These are phyloP conservation scores for Ampelocalamus luodianensis DNA, from an alignment of 176 grass and related monocot genomes.

Conservation along the genomic window DNA sequence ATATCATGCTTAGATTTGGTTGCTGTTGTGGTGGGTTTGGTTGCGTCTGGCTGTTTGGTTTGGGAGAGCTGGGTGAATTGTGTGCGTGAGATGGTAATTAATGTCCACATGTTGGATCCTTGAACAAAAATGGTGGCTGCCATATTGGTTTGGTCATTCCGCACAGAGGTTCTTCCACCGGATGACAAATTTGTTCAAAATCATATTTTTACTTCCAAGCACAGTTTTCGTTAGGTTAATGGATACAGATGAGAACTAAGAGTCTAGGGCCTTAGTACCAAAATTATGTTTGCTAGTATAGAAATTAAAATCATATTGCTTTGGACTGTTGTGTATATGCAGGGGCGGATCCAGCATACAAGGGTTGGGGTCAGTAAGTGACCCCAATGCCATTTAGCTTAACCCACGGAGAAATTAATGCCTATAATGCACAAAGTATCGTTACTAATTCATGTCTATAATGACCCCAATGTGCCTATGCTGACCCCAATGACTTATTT, in stretches of 20 bases:
- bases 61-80: not conserved
- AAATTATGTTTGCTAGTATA: not conserved
- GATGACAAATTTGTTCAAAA: not conserved
- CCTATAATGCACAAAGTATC: too few species aligned
- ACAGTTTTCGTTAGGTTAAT: not conserved
- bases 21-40: conserved; percentile 17
- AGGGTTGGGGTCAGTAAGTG: too few species aligned
- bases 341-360: too few species aligned
- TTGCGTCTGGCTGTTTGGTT: not conserved
- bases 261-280: conserved; percentile 4
- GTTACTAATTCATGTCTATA: too few species aligned
- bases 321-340: not conserved
- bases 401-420: too few species aligned
- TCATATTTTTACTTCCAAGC: not conserved
- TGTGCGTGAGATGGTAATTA: not conserved
- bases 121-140: not conserved
- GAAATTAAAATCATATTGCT: not conserved
- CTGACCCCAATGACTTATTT: too few species aligned
- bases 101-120: not conserved
- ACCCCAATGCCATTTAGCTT: too few species aligned
- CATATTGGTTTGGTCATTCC: conserved; percentile 2
- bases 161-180: not conserved
- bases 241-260: not conserved
- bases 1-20: not conserved
- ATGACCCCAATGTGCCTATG: too few species aligned